phyloP scores from a whole-genome alignment of 2,329 filamentous ascomycete species.

The Xylariaceae sp. region DNA sequence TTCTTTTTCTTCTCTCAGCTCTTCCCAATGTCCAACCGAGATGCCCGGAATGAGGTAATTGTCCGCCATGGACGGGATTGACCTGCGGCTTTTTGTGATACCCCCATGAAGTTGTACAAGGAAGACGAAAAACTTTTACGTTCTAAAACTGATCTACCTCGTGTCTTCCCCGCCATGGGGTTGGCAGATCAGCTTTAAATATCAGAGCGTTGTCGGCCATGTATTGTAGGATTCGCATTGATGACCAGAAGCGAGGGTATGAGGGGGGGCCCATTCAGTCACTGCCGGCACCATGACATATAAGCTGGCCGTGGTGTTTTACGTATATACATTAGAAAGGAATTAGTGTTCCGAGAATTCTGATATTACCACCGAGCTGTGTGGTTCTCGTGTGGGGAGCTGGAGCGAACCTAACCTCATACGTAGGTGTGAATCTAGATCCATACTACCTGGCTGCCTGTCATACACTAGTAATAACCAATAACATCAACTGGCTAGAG shows the following conservation, averaged over 20 bases:
- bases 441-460: no score
- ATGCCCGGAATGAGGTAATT: background rate
- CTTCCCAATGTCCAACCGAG: background rate
- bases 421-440: no score
- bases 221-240: background rate
- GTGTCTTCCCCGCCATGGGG: background rate
- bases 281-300: no score
- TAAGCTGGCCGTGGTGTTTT: no score
- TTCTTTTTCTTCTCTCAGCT: background rate
- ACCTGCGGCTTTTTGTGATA: background rate
- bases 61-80: background rate
- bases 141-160: background rate
- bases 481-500: no score
- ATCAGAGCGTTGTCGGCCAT: constrained; percentile 23
- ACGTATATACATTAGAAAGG: no score
- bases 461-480: no score
- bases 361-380: constrained; percentile 15
- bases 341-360: no score
- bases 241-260: background rate
- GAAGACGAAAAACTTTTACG: background rate
- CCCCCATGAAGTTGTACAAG: background rate
- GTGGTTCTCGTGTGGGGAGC: constrained; percentile 21
- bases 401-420: constrained; percentile 1
- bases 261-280: no score
- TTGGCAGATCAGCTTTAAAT: constrained; percentile 8